Evolutionary conservation across 1,284 basidiomycete genomes (phyloP).

Genomic region (Irpex sp.): DNA sequence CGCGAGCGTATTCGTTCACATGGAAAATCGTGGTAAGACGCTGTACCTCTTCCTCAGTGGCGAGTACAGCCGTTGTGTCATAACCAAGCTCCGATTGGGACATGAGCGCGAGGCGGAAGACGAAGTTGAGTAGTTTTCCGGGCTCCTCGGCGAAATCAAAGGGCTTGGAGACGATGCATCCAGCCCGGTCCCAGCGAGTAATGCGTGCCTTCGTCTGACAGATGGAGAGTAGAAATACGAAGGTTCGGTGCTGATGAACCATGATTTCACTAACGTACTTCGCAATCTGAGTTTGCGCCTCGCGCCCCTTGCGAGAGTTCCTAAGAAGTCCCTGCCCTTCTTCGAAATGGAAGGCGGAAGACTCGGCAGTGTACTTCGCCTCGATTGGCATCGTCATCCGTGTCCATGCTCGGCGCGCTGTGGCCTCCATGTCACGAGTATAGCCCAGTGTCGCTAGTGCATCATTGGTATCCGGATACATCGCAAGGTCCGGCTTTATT

Average conservation of each 20-base stretch:
- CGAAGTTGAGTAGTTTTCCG: conserved; percentile 4
- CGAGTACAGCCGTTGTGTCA: neutral
- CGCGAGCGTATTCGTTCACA: neutral
- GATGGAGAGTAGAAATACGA: conserved; percentile 13
- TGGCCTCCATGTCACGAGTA: neutral
- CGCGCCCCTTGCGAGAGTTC: neutral
- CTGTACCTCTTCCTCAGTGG: neutral
- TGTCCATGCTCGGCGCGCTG: conserved; percentile 1
- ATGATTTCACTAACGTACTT: conserved; percentile 9
- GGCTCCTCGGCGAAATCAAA: conserved; percentile 8
- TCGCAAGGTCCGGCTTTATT: neutral
- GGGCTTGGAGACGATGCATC: conserved; percentile 11
- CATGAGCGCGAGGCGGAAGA: neutral
- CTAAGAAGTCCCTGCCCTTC: neutral
- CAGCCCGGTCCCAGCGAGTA: conserved; percentile 18
- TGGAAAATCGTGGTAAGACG: neutral
- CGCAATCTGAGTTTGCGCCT: conserved; percentile 8
- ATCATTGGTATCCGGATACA: neutral
- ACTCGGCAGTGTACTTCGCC: neutral
- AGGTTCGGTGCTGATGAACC: conserved; percentile 15
- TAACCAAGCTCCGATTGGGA: neutral
- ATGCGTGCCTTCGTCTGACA: conserved; percentile 6
- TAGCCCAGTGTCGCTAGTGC: neutral
- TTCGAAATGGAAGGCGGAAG: conserved; percentile 1
- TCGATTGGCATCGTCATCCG: conserved; percentile 3